These are phyloP conservation scores for Fusarium transvaalense DNA, from an alignment of 2,329 filamentous ascomycete species.

Conservation along the genomic window DNA sequence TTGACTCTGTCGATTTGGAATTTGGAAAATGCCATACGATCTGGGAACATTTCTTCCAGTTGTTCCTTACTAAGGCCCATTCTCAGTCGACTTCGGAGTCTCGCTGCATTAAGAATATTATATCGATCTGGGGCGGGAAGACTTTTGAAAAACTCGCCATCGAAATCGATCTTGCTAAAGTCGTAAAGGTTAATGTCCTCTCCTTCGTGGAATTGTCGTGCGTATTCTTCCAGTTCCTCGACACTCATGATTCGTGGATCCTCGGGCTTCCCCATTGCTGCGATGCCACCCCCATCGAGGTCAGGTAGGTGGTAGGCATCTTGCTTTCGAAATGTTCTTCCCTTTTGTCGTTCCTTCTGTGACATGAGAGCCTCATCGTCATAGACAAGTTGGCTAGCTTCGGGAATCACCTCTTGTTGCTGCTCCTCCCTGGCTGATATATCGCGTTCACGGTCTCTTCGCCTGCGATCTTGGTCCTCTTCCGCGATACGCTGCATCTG, in stretches of 20 bases:
- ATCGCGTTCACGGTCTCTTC: constrained; percentile 59
- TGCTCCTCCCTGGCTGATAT: constrained; percentile 57
- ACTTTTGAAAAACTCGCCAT: constrained; percentile 94
- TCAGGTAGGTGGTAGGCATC: constrained; percentile 97
- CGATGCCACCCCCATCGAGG: constrained; percentile 79
- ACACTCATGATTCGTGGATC: constrained; percentile 97
- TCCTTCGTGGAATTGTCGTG: constrained; percentile 88
- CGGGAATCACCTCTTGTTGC: constrained; percentile 76
- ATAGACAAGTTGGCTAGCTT: constrained; percentile 80
- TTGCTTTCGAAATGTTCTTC: constrained; percentile 86
- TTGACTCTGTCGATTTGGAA: constrained; percentile 96
- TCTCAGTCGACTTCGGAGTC: constrained; percentile 85
- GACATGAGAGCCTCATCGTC: constrained; percentile 90
- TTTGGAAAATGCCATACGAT: constrained; percentile 95
- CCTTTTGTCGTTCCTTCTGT: constrained; percentile 78
- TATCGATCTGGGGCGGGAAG: constrained; percentile 91
- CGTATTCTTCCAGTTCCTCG: constrained; percentile 94
- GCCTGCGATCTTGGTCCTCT: constrained; percentile 80
- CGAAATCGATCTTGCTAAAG: constrained; percentile 98
- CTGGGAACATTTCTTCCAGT: constrained; percentile 94
- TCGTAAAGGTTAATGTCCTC: constrained; percentile 94
- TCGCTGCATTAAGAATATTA: constrained; percentile 95
- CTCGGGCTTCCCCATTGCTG: constrained; percentile 88
- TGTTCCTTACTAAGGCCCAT: constrained; percentile 99
- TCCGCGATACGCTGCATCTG: constrained; percentile 94